These are phyloP conservation scores for Metschnikowia chrysomelidarum DNA, from an alignment of 805 yeast species.

Conservation along the genomic window DNA sequence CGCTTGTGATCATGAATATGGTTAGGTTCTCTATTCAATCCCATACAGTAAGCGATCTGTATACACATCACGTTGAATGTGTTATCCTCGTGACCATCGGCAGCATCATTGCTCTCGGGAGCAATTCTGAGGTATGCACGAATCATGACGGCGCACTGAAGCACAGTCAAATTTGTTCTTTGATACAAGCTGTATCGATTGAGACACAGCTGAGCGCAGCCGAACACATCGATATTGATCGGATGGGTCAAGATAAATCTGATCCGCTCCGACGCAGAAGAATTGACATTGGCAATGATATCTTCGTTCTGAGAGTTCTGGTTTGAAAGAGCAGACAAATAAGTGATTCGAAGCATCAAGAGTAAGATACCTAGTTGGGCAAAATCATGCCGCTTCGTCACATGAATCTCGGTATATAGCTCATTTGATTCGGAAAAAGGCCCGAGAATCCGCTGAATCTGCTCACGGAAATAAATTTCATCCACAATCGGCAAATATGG, in stretches of 20 bases:
- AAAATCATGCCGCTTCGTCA: conserved; percentile 43
- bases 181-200: conserved; percentile 29
- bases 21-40: conserved; percentile 23
- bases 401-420: conserved; percentile 23
- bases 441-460: conserved; percentile 45
- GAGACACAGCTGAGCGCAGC: conserved; percentile 34
- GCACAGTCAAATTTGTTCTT: conserved; percentile 14
- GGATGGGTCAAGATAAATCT: conserved; percentile 30
- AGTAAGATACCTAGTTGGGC: conserved; percentile 51
- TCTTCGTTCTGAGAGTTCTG: conserved; percentile 15
- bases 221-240: conserved; percentile 28
- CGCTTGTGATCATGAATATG: conserved; percentile 3
- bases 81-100: conserved; percentile 19
- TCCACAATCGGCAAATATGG: conserved; percentile 23
- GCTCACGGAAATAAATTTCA: conserved; percentile 27
- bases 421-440: conserved; percentile 14
- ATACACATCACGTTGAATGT: conserved; percentile 29
- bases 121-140: conserved; percentile 14
- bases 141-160: conserved; percentile 17
- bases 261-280: conserved; percentile 16
- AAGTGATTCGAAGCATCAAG: conserved; percentile 51
- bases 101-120: conserved; percentile 19
- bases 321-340: conserved; percentile 44
- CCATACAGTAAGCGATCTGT: conserved; percentile 22
- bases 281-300: conserved; percentile 3